Evolutionary conservation across 345 rosid genomes (phyloP), one percentile per base, ranked within the genome.

Genomic region (Bruguiera parviflora): DNA sequence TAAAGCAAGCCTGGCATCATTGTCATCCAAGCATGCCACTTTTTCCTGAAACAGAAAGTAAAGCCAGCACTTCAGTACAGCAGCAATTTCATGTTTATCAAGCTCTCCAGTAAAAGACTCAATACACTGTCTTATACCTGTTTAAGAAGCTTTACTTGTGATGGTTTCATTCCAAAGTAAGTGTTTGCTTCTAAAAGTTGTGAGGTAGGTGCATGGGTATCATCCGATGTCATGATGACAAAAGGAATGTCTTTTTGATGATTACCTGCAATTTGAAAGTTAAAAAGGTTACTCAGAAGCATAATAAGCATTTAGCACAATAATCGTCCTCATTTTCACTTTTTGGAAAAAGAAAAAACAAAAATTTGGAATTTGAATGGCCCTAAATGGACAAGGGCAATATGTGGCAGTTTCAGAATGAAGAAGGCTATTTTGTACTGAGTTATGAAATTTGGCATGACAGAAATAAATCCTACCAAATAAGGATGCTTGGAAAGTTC

Each of bases 21-120:
- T 94, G 78, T 91, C 97, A 68, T 85, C 95, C 77, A 94, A 84
- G 74, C 98, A 94, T 66, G 97, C 97, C 84, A 94, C 98, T 86
- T 94, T 94, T 82, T 94, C 97, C 98, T 94, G 83, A 5, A 73
- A 67, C 46, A 68, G 51, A 60, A 9, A 32, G 71, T 3, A 72
- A 64, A 67, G 8, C 35, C 24, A 33, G 18, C 68, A 43, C 21
- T 59, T 61, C 20, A 63, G 51, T 56, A 28, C 31, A 56, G 20
- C 61, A 8, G 66, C 49, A 43, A 31, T 43, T 58, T 33, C 47
- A 49, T 27, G 28, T 32, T 13, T 24, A 61, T 29, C 37, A 69
- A 69, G 15, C 21, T 63, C 29, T 63, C 9, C 22, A 70, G 27
- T 11, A 8, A 71, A 71, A 25, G 24, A 53, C 64, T 25, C 57